Evolutionary conservation across 331 rosid genomes (phyloP), one percentile per base, ranked within the genome.

Genomic region (Pyrus hybrid): DNA sequence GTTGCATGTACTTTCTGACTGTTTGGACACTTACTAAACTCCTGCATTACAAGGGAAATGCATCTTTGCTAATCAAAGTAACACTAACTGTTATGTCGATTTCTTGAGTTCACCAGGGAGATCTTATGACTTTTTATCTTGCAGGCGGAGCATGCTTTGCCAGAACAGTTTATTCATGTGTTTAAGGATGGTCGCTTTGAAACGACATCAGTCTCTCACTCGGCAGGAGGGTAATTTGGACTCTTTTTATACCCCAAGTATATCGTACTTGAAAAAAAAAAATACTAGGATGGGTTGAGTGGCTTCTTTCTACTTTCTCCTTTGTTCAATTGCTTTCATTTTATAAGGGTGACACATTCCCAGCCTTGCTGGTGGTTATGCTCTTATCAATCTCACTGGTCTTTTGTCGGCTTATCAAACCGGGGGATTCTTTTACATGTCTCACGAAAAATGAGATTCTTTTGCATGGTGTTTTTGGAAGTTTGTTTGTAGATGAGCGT

Each of bases 81-180:
- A 72, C 61, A 80, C 68, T 6, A 47, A 63, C 17, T 58, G n/a
- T 76, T 61, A 72, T 22, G 26, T 57, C 8, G 29, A 75, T 78
- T 76, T 57, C 63, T 35, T 9, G 56, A 53, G 63, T 25, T n/a
- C 18, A 28, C 30, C 2, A 5, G 41, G 37, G 26, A 67, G 26
- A 49, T 47, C 73, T 71, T 67, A 66, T 28, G 56, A 51, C 67
- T 18, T 63, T 8, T 63, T 26, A 58, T 60, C 5, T 78, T 72
- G 70, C 88, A 94, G 98, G 96, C 75, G 67, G 98, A 94, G 86
- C 96, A 94, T 86, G 87, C 98, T 54, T 84, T 94, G 81, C 98
- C 98, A 35, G 96, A 94, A 70, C 98, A 94, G 80, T 94, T 77
- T 41, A 30, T 87, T 75, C 93, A 91, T 63, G 43, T 67, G 17